Evolutionary conservation across 1,139 yeast genomes (phyloP).

Genomic region (Candida albicans): DNA sequence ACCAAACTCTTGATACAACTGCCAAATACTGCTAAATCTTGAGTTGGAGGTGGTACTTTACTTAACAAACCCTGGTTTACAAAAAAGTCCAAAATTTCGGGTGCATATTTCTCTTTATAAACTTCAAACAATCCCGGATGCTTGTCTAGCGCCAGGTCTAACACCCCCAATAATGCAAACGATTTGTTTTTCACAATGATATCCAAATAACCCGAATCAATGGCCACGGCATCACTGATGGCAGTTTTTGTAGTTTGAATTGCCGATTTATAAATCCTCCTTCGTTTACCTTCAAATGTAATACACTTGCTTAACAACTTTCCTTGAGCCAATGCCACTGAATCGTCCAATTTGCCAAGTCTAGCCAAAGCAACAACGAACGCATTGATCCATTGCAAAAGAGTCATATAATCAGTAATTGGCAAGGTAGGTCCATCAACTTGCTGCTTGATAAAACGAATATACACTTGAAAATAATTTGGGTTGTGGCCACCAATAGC

Average conservation of each 20-base stretch:
- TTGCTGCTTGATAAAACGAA: slow-evolving; percentile 38
- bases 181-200: slow-evolving; percentile 14
- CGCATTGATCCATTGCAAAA: slow-evolving; percentile 56
- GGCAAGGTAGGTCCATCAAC: slow-evolving; percentile 43
- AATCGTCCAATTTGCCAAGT: slow-evolving; percentile 13
- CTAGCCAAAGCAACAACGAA: slow-evolving; percentile 25
- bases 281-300: slow-evolving; percentile 20
- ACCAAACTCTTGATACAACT: slow-evolving; percentile 45
- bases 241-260: slow-evolving; percentile 37
- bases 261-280: slow-evolving; percentile 48
- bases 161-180: slow-evolving; percentile 36
- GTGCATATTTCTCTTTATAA: slow-evolving; percentile 20
- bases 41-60: slow-evolving; percentile 36
- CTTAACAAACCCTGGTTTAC: slow-evolving; percentile 45
- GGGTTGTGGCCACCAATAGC: slow-evolving; percentile 31
- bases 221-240: slow-evolving; percentile 17
- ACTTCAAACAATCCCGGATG: slow-evolving; percentile 38
- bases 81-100: slow-evolving; percentile 19
- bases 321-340: slow-evolving; percentile 23
- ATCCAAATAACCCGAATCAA: slow-evolving; percentile 10
- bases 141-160: slow-evolving; percentile 34
- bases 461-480: slow-evolving; percentile 32
- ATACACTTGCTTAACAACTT: slow-evolving; percentile 22
- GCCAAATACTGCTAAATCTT: slow-evolving; percentile 30
- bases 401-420: slow-evolving; percentile 52